Percentiles rank a stretch among this genome's conserved stretches.
Evolutionary conservation across 2,329 filamentous ascomycete genomes (phyloP).

Genomic region (Calonectria multiphialidica): DNA sequence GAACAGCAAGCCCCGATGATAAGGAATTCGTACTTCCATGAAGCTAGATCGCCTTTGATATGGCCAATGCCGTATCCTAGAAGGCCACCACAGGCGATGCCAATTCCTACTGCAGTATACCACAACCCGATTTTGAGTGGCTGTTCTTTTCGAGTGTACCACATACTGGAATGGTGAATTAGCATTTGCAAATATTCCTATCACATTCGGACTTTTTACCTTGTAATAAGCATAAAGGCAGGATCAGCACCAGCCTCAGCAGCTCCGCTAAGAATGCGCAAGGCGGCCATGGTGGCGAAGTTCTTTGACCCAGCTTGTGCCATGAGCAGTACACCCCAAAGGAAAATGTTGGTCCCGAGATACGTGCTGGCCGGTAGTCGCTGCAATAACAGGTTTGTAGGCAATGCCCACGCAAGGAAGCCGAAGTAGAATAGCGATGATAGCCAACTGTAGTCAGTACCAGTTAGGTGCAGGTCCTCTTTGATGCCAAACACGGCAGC

Average conservation of each 20-base stretch:
- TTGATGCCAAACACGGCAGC: background rate
- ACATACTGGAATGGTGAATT: background rate
- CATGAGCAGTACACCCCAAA: background rate
- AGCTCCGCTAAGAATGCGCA: background rate
- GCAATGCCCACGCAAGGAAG: background rate
- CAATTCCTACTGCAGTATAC: background rate
- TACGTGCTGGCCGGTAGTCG: background rate
- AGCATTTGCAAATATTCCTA: background rate
- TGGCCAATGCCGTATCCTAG: background rate
- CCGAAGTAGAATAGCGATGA: background rate
- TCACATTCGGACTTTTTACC: background rate
- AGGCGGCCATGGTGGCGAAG: background rate
- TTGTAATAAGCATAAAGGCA: background rate
- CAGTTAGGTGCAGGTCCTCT: background rate
- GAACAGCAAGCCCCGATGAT: background rate
- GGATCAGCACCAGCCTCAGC: background rate
- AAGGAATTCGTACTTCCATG: background rate
- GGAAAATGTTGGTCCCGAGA: background rate
- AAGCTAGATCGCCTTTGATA: background rate
- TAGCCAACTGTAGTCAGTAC: background rate
- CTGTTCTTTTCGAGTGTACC: constrained; percentile 1
- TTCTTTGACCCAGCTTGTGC: background rate
- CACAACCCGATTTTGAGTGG: background rate
- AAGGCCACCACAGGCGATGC: background rate
- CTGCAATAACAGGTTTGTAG: background rate